Evolutionary conservation across 306 rosid species (phyloP), one percentile per base, ranked within the genome.

Genomic region (Vigna angularis): DNA sequence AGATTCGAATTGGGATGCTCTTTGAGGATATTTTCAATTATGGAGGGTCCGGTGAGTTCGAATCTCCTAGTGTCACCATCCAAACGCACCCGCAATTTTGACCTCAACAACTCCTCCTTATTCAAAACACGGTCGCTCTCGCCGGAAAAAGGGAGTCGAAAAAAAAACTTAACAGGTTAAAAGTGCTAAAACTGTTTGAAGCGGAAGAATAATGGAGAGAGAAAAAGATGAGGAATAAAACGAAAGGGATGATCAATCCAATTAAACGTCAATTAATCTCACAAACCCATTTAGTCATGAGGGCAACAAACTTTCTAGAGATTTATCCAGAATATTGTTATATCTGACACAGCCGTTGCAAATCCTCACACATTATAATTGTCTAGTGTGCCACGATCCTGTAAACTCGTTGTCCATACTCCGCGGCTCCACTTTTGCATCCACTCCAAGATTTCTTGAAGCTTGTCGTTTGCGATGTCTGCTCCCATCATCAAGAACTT

Each of bases 61-160:
- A 94, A 94, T 79, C 97, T 88, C 61, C 98, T 81, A 7, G 98
- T 97, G 44, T 97, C 98, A 7, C 98, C 98, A 0, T 92, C 98
- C 85, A 94, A 77, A 59, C 98, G 92, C 24, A 94, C 91, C 91
- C 3, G 97, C 98, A 9, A 94, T 88, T 85, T 85, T 90, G 98
- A 90, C 12, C 82, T 87, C 34, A 73, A 24, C 84, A 90, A 62
- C 66, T 89, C 89, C 1, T 79, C 82, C 26, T 89, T 88, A 2
- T 32, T 5, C 38, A 28, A 70, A 75, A 16, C 66, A 22, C 49
- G 53, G 73, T 78, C 34, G 44, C 42, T 58, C 67, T 14, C 51
- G 4, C 47, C 1, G n/a, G 2, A 14, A 61, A 81, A 77, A 55
- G 83, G 16, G 17, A 72, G 74, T 49, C 22, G 50, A 59, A 74